Evolutionary conservation across 1,284 basidiomycete species (phyloP), one percentile per base, ranked within the genome.

Genomic region (Calocybe gambosa): DNA sequence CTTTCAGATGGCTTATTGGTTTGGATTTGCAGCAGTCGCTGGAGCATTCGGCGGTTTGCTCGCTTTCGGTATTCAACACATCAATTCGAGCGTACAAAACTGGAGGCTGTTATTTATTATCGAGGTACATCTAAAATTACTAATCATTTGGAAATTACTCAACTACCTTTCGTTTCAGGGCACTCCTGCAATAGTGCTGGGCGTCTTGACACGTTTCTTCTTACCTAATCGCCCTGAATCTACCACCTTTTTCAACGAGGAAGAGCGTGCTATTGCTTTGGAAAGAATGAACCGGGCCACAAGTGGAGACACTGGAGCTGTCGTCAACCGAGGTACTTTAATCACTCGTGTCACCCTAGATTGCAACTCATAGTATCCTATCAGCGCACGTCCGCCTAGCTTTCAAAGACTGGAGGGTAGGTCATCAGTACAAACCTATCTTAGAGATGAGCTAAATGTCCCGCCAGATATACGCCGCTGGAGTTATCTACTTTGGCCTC

Each of bases 171-270:
- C 0, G 33, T 26, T 26, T 39, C 40, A 82, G 77, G 86, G 85
- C 16, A 55, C 78, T 10, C 87, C 87, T 0, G 71, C 84, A 0
- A 58, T 93, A 4, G 15, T 89, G 0, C 70, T 93, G 26, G 89
- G 87, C 1, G 43, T 88, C 16, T 41, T 81, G 23, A 77, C 84
- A 1, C 65, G 83, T 47, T 72, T 82, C 49, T 68, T 85, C 51
- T 70, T 94, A 6, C 91, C 91, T 0, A 74, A 82, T 42, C 72
- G 89, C 26, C 91, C 91, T 0, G 88, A 93, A 59, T 82, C 78
- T 9, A 84, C 86, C 0, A 64, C 62, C 0, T 87, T 82, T 59
- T 65, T 93, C 36, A 84, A 70, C 35, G 84, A 86, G 51, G 69
- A 77, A 9, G 85, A 94, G 61, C 77, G 89, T 8, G 75, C 75